Evolutionary conservation across 1,284 basidiomycete species (phyloP).

Genomic region (Heterobasidion parviporum): DNA sequence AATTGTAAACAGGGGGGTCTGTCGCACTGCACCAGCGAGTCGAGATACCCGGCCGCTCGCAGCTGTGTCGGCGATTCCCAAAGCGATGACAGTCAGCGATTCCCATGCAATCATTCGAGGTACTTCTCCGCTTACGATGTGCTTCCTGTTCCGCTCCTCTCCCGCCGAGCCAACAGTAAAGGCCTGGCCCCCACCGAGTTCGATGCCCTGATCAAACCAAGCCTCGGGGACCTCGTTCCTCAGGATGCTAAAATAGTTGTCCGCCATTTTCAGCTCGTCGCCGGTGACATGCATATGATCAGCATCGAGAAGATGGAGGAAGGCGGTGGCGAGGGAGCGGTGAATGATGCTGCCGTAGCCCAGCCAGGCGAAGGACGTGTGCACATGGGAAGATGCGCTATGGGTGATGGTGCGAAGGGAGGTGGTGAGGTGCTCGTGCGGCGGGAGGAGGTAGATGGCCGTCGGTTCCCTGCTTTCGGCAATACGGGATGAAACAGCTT

Average conservation of each 20-base stretch:
- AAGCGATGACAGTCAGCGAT: too few relatives aligned
- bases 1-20: conserved; percentile 1
- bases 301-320: conserved; percentile 38
- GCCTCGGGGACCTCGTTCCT: conserved; percentile 39
- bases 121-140: conserved; percentile 39
- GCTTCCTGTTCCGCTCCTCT: conserved; percentile 42
- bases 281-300: conserved; percentile 31
- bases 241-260: conserved; percentile 61
- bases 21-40: conserved; percentile 20
- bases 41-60: conserved; percentile 32
- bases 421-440: conserved; percentile 52
- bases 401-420: conserved; percentile 28
- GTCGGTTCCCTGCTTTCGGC: conserved; percentile 14
- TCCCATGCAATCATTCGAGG: too few relatives aligned
- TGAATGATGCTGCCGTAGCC: conserved; percentile 53
- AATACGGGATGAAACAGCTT: conserved; percentile 35
- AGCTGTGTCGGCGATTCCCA: conserved; percentile 18
- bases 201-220: conserved; percentile 58
- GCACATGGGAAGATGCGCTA: conserved; percentile 24
- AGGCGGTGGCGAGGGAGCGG: conserved; percentile 33
- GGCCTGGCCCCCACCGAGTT: conserved; percentile 48
- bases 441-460: conserved; percentile 48
- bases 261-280: conserved; percentile 56
- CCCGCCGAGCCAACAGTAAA: conserved; percentile 59
- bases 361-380: conserved; percentile 59